Conservation (phyloP, 371 early-diverging fungal species). For the Umbelopsis sp. region DNA sequence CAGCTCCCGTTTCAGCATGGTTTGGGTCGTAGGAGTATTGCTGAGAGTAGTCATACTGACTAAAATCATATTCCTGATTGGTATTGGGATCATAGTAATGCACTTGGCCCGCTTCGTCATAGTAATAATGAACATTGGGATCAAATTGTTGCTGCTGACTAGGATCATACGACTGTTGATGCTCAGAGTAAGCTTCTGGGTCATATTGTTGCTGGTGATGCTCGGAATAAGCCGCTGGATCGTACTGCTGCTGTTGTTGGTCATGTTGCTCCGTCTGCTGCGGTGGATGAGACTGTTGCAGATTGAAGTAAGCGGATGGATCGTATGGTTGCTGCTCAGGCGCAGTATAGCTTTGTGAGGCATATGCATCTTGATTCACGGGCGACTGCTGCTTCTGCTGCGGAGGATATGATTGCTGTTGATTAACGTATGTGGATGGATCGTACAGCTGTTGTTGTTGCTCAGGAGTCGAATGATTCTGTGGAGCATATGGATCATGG, state of each 20-base stretch:
- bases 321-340: slow-evolving; percentile 6
- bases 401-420: not conserved
- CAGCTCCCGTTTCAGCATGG: not conserved
- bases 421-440: not conserved
- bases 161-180: slow-evolving; percentile 1
- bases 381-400: not conserved
- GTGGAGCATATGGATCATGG: not conserved
- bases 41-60: slow-evolving; percentile 25
- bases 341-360: not conserved
- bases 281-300: not conserved
- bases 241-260: not conserved
- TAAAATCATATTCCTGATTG: slow-evolving; percentile 27
- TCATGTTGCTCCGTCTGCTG: too few species aligned
- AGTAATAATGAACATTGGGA: slow-evolving; percentile 43
- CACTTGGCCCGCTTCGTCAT: slow-evolving; percentile 35
- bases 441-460: not conserved
- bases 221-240: not conserved
- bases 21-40: slow-evolving; percentile 27
- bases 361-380: not conserved
- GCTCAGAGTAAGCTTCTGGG: not conserved
- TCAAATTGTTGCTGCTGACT: slow-evolving; percentile 27
- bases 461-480: not conserved
- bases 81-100: slow-evolving; percentile 42
- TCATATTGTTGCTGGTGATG: not conserved
- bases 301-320: not conserved